phyloP scores from a whole-genome alignment of 202 grass and related monocot genomes.

The Tripidium arundinaceum region DNA sequence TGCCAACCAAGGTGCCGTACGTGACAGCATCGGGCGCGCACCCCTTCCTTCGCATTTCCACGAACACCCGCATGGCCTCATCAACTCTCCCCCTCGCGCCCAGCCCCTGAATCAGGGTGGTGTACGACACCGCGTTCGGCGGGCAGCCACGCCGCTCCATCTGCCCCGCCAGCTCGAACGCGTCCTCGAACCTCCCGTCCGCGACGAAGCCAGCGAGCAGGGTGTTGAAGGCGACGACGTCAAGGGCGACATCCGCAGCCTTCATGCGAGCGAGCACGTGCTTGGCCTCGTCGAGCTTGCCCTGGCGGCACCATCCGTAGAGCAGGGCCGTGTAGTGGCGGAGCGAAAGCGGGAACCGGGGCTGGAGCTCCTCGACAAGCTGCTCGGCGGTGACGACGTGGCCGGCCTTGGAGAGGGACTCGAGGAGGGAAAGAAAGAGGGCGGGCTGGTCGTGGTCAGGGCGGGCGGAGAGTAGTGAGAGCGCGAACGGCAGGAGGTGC shows the following conservation, averaged over 20 bases:
- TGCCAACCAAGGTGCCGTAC: constrained; percentile 65
- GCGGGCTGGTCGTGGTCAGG: constrained; percentile 31
- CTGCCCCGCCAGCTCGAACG: constrained; percentile 63
- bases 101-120: constrained; percentile 90
- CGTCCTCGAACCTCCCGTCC: constrained; percentile 78
- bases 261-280: constrained; percentile 82
- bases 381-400: constrained; percentile 60
- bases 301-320: constrained; percentile 89
- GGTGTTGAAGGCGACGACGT: constrained; percentile 86
- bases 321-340: constrained; percentile 86
- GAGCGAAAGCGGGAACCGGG: constrained; percentile 46
- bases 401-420: constrained; percentile 78
- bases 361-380: constrained; percentile 76
- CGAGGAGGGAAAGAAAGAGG: constrained; percentile 72
- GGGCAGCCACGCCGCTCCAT: constrained; percentile 63
- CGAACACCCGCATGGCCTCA: constrained; percentile 85
- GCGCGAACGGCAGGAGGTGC: constrained; percentile 50
- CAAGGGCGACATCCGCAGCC: constrained; percentile 56
- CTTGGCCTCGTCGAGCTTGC: constrained; percentile 91
- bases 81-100: constrained; percentile 73
- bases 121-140: constrained; percentile 90
- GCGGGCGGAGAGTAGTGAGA: constrained; percentile 67
- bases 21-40: constrained; percentile 59
- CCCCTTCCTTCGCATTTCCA: constrained; percentile 82
- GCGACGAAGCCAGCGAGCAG: constrained; percentile 73